Conservation (phyloP, 169 alveolate species). For the Theileria annulata region DNA sequence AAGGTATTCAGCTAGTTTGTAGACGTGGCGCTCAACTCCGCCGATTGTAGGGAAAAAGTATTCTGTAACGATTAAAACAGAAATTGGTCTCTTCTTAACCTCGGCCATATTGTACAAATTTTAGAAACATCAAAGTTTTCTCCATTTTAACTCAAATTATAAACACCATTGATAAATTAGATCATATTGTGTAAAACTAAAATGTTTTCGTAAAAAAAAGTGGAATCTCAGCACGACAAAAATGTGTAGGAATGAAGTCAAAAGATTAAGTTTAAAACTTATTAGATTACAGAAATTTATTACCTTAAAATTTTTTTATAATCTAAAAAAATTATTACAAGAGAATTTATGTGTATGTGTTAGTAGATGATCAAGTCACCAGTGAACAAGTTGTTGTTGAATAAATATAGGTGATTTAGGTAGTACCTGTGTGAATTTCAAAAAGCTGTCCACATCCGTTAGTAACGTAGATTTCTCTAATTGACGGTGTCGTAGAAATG, state of each 20-base stretch:
- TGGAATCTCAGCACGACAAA: conserved; percentile 8
- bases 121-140: not conserved
- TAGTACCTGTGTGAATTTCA: conserved; percentile 60
- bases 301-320: not conserved
- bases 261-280: not conserved
- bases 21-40: conserved; percentile 98
- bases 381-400: not conserved
- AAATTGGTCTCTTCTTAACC: conserved; percentile 44
- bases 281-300: not conserved
- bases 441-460: conserved; percentile 55
- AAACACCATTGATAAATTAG: not conserved
- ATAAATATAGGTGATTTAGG: not conserved
- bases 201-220: not conserved
- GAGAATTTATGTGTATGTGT: not conserved
- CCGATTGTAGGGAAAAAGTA: conserved; percentile 96
- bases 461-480: conserved; percentile 40
- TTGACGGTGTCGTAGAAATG: conserved; percentile 34
- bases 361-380: not conserved
- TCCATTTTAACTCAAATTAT: not conserved
- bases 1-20: conserved; percentile 91
- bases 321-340: conserved; percentile 4
- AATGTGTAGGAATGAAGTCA: not conserved
- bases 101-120: not conserved
- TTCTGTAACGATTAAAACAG: conserved; percentile 79
- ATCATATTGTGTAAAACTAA: not conserved